A percentile compares a stretch with the other conserved stretches of the same genome.
Conservation (phyloP, 345 rosid genomes). For the Cardiospermum halicacabum region DNA sequence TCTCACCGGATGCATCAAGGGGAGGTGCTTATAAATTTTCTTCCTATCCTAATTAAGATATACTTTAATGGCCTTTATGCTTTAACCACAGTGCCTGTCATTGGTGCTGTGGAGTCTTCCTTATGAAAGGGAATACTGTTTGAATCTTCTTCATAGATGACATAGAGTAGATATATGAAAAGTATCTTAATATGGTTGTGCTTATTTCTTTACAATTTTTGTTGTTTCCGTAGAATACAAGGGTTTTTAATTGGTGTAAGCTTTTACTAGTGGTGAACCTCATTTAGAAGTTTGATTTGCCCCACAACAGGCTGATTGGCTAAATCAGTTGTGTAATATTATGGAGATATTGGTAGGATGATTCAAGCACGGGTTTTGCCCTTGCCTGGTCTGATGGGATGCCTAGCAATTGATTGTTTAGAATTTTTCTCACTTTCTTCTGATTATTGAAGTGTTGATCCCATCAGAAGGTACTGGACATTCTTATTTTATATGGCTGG, state of each 20-base stretch:
- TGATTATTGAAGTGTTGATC: constrained; percentile 25
- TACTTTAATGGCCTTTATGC: background rate
- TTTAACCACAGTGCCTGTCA: background rate
- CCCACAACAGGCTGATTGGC: background rate
- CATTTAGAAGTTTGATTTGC: background rate
- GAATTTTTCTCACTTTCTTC: background rate
- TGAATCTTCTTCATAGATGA: background rate
- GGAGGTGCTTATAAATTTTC: background rate
- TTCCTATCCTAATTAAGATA: background rate
- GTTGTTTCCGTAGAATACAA: background rate
- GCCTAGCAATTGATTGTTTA: background rate
- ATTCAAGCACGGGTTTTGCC: background rate
- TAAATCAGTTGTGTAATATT: background rate
- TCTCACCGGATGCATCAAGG: too few species aligned
- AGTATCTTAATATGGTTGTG: background rate
- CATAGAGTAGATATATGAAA: background rate
- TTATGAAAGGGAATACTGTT: background rate
- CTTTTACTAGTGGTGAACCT: background rate
- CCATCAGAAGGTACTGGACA: constrained; percentile 99
- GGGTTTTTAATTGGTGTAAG: background rate
- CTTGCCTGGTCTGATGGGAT: background rate
- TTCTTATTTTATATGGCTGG: constrained; percentile 66
- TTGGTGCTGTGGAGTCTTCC: background rate
- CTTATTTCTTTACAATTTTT: background rate
- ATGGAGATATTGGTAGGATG: background rate